Conservation (phyloP, 352 stramenopile genomes). For the Phytophthora cryptogea region DNA sequence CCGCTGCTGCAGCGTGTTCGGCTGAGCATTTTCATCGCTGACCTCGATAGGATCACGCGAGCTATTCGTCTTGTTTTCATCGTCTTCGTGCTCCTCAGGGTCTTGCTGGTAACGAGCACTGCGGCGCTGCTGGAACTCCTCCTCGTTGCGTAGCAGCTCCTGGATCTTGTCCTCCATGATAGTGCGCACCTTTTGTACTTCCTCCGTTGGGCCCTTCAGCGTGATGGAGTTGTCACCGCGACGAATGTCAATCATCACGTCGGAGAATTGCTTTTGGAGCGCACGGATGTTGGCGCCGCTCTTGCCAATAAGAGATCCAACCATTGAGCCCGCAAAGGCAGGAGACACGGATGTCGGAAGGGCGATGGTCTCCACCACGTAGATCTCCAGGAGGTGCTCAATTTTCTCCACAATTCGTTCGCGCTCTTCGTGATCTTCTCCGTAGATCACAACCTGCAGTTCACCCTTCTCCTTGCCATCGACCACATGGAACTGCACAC, state of each 20-base stretch:
- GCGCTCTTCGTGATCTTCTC: slow-evolving; percentile 55
- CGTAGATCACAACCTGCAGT: slow-evolving; percentile 61
- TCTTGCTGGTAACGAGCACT: slow-evolving; percentile 39
- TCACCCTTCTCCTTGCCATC: slow-evolving; percentile 43
- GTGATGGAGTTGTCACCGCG: slow-evolving; percentile 51
- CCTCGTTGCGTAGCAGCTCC: slow-evolving; percentile 57
- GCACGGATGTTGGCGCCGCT: slow-evolving; percentile 75
- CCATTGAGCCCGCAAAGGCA: slow-evolving; percentile 45
- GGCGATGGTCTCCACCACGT: slow-evolving; percentile 51
- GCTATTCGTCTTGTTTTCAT: slow-evolving; percentile 26
- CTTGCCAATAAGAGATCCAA: slow-evolving; percentile 81
- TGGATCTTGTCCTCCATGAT: slow-evolving; percentile 78
- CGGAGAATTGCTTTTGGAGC: slow-evolving; percentile 65
- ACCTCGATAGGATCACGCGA: slow-evolving; percentile 11
- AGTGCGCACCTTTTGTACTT: slow-evolving; percentile 57
- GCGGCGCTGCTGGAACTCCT: slow-evolving; percentile 52
- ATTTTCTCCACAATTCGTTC: slow-evolving; percentile 69
- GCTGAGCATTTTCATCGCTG: slow-evolving; percentile 42
- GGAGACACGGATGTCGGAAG: slow-evolving; percentile 46
- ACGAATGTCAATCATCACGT: slow-evolving; percentile 70
- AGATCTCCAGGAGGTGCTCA: slow-evolving; percentile 58
- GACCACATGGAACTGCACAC: slow-evolving; percentile 61
- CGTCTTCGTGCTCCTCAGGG: slow-evolving; percentile 32
- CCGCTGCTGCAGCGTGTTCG: slow-evolving; percentile 22
- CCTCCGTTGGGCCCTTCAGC: slow-evolving; percentile 54